phyloP scores from a whole-genome alignment of 768 basidiomycete genomes.

The Punctularia strigosozonata region DNA sequence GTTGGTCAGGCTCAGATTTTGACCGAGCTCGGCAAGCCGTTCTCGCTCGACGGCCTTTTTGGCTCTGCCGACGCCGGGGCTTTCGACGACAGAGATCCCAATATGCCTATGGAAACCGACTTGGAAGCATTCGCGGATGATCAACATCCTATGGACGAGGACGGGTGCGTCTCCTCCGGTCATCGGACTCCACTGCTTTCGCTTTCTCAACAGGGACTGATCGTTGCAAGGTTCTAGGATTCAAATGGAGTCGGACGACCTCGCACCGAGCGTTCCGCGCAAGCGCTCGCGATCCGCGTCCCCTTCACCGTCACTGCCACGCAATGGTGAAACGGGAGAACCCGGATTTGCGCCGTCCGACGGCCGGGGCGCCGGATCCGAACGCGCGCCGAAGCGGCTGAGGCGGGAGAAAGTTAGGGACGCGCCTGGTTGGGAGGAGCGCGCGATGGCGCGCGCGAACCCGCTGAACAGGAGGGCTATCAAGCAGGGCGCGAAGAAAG shows the following conservation, averaged over 20 bases:
- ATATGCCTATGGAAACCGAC: constrained; percentile 12
- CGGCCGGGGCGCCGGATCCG: constrained; percentile 1
- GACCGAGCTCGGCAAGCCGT: constrained; percentile 58
- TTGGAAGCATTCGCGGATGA: constrained; percentile 22
- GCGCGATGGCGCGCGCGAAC: constrained; percentile 41
- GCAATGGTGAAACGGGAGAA: neutral
- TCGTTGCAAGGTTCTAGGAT: constrained; percentile 3
- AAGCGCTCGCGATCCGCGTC: constrained; percentile 20
- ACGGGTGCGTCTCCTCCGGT: constrained; percentile 20
- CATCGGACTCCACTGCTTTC: neutral
- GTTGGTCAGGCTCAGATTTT: constrained; percentile 79
- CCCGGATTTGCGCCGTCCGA: constrained; percentile 2
- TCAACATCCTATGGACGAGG: constrained; percentile 26
- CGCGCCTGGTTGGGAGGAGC: constrained; percentile 33
- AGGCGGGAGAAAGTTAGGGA: constrained; percentile 48
- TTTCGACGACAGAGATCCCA: constrained; percentile 36
- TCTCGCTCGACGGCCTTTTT: constrained; percentile 74
- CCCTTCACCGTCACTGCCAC: constrained; percentile 6
- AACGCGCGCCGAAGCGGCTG: constrained; percentile 40
- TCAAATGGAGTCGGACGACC: constrained; percentile 20
- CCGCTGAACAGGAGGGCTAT: constrained; percentile 47
- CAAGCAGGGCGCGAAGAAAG: constrained; percentile 55
- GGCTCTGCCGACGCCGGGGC: constrained; percentile 74
- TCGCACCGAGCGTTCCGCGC: constrained; percentile 14
- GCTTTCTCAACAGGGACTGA: neutral